Conservation (phyloP, 2,329 filamentous ascomycete genomes). For the Penicillium psychrosexuale region DNA sequence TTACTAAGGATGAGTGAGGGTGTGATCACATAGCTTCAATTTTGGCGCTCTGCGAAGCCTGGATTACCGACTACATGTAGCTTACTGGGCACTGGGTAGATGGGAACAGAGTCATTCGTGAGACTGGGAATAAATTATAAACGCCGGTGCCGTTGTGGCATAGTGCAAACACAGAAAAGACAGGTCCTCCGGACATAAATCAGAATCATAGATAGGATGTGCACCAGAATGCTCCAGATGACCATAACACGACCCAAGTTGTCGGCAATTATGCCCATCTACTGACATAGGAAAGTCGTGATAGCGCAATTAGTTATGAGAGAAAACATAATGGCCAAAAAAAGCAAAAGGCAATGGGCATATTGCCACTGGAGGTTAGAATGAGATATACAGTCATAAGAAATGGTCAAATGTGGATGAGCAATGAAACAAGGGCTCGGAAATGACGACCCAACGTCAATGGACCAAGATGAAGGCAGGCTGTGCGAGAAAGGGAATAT, state of each 20-base stretch:
- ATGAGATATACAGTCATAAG: conserved; percentile 27
- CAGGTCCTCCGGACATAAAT: conserved; percentile 20
- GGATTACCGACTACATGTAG: not conserved
- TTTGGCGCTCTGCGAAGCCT: not conserved
- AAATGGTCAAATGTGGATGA: conserved; percentile 8
- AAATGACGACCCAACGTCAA: conserved; percentile 6
- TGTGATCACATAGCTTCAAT: not conserved
- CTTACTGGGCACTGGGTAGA: not conserved
- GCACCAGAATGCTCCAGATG: conserved; percentile 21
- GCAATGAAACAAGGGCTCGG: conserved; percentile 7
- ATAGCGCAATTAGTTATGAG: conserved; percentile 24
- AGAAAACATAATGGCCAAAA: conserved; percentile 8
- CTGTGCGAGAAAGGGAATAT: conserved; percentile 11
- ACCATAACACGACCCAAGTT: conserved; percentile 13
- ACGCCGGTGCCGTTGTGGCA: conserved; percentile 24
- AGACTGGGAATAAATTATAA: conserved; percentile 19
- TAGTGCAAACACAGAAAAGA: conserved; percentile 24
- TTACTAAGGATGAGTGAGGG: conserved; percentile 25
- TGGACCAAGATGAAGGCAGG: conserved; percentile 7
- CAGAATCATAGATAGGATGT: conserved; percentile 17
- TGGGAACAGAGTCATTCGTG: conserved; percentile 16
- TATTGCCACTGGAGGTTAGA: conserved; percentile 8
- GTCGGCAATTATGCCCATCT: conserved; percentile 25
- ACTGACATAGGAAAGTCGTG: conserved; percentile 38
- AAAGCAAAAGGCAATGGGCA: conserved; percentile 8